Evolutionary conservation across 192 early-diverging fungal species (phyloP), one percentile per base, ranked within the genome.

Genomic region (Umbelopsis sp.): DNA sequence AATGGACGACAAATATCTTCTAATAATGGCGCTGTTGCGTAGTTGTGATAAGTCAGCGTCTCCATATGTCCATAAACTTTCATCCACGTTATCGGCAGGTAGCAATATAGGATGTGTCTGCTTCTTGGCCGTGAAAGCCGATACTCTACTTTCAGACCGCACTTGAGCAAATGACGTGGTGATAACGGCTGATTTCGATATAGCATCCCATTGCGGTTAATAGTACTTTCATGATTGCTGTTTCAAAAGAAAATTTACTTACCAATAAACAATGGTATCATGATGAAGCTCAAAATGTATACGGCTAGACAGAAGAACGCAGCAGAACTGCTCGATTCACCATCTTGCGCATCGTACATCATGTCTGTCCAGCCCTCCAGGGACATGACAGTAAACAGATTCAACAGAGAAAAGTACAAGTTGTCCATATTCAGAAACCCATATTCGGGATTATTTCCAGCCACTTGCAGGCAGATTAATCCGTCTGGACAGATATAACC

Each of bases 161-260:
- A 85, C 81, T 69, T 81, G 74, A 21, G 82, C 83, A 77, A 88
- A 88, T 51, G 83, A 76, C 53, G 78, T 78, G 13, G 82, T 84
- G 53, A 86, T 84, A 49, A 86, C 87, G n/a, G 87, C 87, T 18
- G 37, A 41, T 41, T 1, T 41, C 27, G 37, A 41, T 10, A 41
- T 81, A 45, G 52, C 11, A 11, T n/a, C 10, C 0, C 18, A 35
- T 15, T 61, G 13, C 16, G 33, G 1, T 53, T 23, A 23, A 35
- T 35, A 61, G 27, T 2, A 35, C 0, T 1, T 13, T 49, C 6
- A 4, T 41, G 37, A 49, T 16, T 1, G 18, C 15, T 49, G 16
- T 49, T 49, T 16, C 9, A 49, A 3, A 16, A 16, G 48, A 11
- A 48, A 18, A 18, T 3, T 33, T 30, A 21, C 41, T 70, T 70